A percentile compares a stretch with the other conserved stretches of the same genome.
Conservation (phyloP, 2,329 filamentous ascomycete species). For the Microcyclospora pomicola region DNA sequence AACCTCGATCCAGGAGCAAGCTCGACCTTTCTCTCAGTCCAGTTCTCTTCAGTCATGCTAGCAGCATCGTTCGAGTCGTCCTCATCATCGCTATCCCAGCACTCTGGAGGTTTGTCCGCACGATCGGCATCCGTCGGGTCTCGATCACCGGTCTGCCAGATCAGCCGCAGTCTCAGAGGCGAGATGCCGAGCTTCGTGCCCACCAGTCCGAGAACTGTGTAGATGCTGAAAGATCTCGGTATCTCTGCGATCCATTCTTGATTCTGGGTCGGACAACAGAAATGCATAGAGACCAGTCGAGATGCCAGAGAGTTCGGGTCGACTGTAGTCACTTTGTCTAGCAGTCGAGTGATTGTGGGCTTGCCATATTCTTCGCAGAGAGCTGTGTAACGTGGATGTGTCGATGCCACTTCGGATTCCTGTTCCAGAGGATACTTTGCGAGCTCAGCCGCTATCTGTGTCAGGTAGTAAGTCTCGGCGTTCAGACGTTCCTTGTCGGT, state of each 20-base stretch:
- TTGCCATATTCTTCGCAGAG: conserved; percentile 66
- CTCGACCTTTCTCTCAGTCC: conserved; percentile 66
- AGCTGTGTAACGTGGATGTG: conserved; percentile 58
- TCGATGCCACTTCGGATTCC: conserved; percentile 38
- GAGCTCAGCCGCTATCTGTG: conserved; percentile 65
- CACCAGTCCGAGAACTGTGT: conserved; percentile 66
- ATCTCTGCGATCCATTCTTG: conserved; percentile 33
- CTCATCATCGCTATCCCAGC: conserved; percentile 29
- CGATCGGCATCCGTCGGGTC: conserved; percentile 52
- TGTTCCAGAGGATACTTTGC: conserved; percentile 43
- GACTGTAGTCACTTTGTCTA: conserved; percentile 22
- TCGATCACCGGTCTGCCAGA: conserved; percentile 88
- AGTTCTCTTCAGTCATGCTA: conserved; percentile 36
- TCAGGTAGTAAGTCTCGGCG: conserved; percentile 87
- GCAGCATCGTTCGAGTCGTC: conserved; percentile 18
- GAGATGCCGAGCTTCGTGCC: conserved; percentile 53
- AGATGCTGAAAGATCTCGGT: conserved; percentile 66
- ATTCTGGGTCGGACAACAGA: conserved; percentile 36
- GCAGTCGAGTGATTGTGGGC: conserved; percentile 44
- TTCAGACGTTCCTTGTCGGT: conserved; percentile 63
- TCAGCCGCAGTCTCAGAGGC: conserved; percentile 51
- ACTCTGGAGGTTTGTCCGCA: conserved; percentile 17
- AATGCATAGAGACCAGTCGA: conserved; percentile 50
- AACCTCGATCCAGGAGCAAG: conserved; percentile 66
- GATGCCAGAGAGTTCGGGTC: conserved; percentile 75